Evolutionary conservation across 768 basidiomycete species (phyloP).

Genomic region (Mycena rosella): DNA sequence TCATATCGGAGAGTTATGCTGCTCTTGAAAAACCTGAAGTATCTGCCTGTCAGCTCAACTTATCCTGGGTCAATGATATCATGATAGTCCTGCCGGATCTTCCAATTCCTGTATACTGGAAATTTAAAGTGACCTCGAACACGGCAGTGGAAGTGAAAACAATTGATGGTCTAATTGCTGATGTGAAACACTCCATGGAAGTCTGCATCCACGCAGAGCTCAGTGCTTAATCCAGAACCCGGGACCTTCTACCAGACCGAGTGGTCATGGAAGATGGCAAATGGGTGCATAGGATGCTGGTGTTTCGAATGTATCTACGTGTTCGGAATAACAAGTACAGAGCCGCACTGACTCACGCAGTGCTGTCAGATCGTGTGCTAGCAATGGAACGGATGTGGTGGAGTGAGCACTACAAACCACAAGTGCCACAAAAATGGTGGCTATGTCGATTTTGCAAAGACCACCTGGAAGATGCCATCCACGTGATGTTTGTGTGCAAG

Average conservation of each 20-base stretch:
- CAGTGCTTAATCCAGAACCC: slow-evolving; percentile 6
- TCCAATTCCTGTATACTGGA: slow-evolving; percentile 12
- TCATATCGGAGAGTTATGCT: too few species aligned
- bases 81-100: neutral
- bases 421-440: slow-evolving; percentile 10
- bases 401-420: neutral
- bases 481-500: slow-evolving; percentile 10
- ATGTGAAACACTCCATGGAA: neutral
- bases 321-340: slow-evolving; percentile 3
- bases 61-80: slow-evolving; percentile 19
- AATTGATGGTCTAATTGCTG: too few species aligned
- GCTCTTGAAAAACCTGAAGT: too few species aligned
- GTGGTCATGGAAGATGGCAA: neutral
- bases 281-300: slow-evolving; percentile 6
- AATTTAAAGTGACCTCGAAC: neutral
- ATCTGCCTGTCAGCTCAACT: too few species aligned
- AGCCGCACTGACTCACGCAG: neutral
- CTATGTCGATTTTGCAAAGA: slow-evolving; percentile 17
- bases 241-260: slow-evolving; percentile 2
- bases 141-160: too few species aligned
- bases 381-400: slow-evolving; percentile 21
- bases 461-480: slow-evolving; percentile 12
- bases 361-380: slow-evolving; percentile 7
- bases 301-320: neutral
- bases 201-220: slow-evolving; percentile 6